A percentile compares a stretch with the other conserved stretches of the same genome.
phyloP scores from a whole-genome alignment of 306 rosid genomes.

The Quercus glauca region DNA sequence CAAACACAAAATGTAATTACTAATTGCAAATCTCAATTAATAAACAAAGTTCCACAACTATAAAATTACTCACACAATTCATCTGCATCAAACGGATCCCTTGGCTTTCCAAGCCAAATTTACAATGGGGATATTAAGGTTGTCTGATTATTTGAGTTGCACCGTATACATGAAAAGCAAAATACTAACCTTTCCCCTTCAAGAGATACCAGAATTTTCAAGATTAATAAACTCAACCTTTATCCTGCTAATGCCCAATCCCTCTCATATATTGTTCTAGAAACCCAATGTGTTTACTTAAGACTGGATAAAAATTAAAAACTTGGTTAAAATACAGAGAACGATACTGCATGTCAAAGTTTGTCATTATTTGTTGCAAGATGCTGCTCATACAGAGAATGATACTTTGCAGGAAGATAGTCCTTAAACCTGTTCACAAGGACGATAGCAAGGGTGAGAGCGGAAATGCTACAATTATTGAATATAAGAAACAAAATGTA shows the following conservation, averaged over 20 bases:
- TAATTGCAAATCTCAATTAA: not conserved
- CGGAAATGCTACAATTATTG: slow-evolving; percentile 19
- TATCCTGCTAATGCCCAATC: not conserved
- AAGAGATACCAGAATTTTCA: not conserved
- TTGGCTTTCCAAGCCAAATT: not conserved
- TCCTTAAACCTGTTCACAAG: slow-evolving; percentile 77
- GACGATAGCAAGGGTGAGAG: slow-evolving; percentile 10
- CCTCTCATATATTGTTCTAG: too few species aligned
- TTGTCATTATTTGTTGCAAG: slow-evolving; percentile 33
- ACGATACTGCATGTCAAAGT: not conserved
- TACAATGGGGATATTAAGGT: not conserved
- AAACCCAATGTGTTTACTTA: not conserved
- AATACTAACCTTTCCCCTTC: not conserved
- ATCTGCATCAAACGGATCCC: not conserved
- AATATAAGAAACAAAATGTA: not conserved
- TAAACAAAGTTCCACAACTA: not conserved
- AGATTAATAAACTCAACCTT: not conserved
- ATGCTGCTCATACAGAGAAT: slow-evolving; percentile 69
- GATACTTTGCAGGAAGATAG: slow-evolving; percentile 81
- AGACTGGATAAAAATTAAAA: not conserved
- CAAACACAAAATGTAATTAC: not conserved
- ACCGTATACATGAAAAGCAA: not conserved
- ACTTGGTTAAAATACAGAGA: not conserved
- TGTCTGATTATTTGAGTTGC: not conserved
- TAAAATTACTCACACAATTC: not conserved